These are phyloP conservation scores for Akanthomyces uredinophilus DNA, from an alignment of 2,329 filamentous ascomycete species.

Conservation along the genomic window DNA sequence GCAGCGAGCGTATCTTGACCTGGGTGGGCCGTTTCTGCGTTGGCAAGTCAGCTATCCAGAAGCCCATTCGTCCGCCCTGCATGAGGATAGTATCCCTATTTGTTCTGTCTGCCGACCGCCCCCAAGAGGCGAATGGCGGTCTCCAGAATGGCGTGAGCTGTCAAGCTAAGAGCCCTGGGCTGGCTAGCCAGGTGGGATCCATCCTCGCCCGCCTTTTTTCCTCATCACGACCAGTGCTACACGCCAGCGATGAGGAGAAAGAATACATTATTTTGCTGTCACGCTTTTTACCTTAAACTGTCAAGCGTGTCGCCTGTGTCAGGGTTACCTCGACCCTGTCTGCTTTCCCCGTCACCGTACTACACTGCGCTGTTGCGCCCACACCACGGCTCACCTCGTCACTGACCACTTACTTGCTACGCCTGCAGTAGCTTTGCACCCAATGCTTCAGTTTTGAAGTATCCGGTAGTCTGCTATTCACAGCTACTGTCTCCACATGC, in stretches of 20 bases:
- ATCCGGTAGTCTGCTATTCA: background rate
- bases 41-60: background rate
- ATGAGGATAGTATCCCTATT: background rate
- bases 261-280: background rate
- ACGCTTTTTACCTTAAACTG: background rate
- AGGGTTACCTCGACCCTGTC: background rate
- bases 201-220: no score
- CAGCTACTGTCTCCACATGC: background rate
- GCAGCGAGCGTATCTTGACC: no score
- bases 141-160: background rate
- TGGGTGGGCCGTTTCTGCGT: background rate
- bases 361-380: background rate
- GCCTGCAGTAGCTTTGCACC: no score
- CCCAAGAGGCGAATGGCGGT: background rate
- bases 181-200: no score
- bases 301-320: background rate
- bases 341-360: background rate
- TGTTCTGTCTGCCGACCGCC: no score
- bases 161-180: no score
- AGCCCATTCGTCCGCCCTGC: background rate
- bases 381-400: background rate
- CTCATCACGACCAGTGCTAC: no score
- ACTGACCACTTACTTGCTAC: background rate
- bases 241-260: background rate
- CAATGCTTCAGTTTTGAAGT: background rate